Conservation (phyloP, 352 stramenopile species). For the Phytophthora foliorum region DNA sequence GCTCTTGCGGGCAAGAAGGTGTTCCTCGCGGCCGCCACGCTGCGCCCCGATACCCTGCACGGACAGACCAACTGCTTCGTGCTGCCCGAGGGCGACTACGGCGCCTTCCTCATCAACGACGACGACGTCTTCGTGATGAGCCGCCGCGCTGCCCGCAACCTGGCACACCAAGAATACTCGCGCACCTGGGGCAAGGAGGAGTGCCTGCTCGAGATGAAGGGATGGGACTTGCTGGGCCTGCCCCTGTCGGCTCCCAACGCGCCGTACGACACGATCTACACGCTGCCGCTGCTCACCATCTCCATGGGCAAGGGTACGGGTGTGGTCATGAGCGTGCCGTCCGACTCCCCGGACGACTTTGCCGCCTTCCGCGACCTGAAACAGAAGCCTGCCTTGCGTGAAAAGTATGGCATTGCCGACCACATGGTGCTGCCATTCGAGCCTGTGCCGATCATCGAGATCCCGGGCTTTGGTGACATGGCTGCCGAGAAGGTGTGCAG, state of each 20-base stretch:
- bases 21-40: conserved; percentile 98
- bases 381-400: conserved; percentile 97
- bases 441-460: conserved; percentile 99
- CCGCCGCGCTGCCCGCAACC: conserved; percentile 92
- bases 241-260: conserved; percentile 96
- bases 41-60: conserved; percentile 99
- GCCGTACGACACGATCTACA: conserved; percentile 99
- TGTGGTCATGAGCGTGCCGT: conserved; percentile 99
- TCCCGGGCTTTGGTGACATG: conserved; percentile 98
- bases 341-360: conserved; percentile 99
- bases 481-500: conserved; percentile 97
- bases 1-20: conserved; percentile 92
- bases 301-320: conserved; percentile 99
- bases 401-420: conserved; percentile 98
- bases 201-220: conserved; percentile 93
- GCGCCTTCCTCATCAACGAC: conserved; percentile 96
- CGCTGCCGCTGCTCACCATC: conserved; percentile 99
- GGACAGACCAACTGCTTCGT: conserved; percentile 99
- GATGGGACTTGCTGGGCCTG: conserved; percentile 97
- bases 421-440: conserved; percentile 99
- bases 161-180: conserved; percentile 96
- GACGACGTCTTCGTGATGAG: conserved; percentile 97
- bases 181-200: conserved; percentile 91
- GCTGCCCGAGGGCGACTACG: conserved; percentile 98
- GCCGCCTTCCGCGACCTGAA: conserved; percentile 98